Base-by-base conservation (phyloP, 1,284 basidiomycete species). In the Hymenochaete sp. region DNA sequence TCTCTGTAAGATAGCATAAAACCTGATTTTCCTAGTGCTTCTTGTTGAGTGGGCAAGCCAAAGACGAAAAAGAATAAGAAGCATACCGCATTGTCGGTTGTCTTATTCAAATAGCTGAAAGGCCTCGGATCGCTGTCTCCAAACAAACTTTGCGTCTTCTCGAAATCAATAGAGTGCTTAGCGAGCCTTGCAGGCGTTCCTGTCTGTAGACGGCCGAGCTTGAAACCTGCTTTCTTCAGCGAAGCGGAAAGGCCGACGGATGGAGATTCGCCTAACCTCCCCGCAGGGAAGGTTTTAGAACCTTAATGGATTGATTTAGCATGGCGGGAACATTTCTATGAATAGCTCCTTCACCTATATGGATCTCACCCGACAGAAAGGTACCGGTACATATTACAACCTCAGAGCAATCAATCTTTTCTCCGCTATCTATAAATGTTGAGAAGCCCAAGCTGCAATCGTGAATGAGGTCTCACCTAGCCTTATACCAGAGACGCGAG, bases 381-480 rank as follows among this genome's bases (percentile, higher is more conserved):
- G 91, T 95, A 9, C 91, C 91, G 0, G 91, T 93, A 53, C 89
- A 91, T 16, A 93, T 75, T 22, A 93, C 82, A 4, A 92, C 82
- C 53, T 86, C 77, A 2, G 81, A 80, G 55, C 89, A 93, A 6
- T 66, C 64, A 27, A 93, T 78, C 7, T 78, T 57, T 40, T 91
- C 82, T n/a, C 89, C 87, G 0, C 73, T 71, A 26, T 87, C 85
- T 85, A 58, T 3, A 36, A 29, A 53, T 21, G 26, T 13, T 55
- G 42, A 24, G 24, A 13, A 18, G 25, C 10, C 19, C 21, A 13
- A 38, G 42, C 13, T 13, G 11, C 2, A 33, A 29, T 36, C 28
- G 19, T n/a, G 26, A 32, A 16, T 9, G 7, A 18, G 6, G 33
- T 21, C 9, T n/a, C 51, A 83, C 85, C 82, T 36, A 89, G 65